phyloP scores from a whole-genome alignment of 805 yeast species.

The Suhomyces xylopsoci region DNA sequence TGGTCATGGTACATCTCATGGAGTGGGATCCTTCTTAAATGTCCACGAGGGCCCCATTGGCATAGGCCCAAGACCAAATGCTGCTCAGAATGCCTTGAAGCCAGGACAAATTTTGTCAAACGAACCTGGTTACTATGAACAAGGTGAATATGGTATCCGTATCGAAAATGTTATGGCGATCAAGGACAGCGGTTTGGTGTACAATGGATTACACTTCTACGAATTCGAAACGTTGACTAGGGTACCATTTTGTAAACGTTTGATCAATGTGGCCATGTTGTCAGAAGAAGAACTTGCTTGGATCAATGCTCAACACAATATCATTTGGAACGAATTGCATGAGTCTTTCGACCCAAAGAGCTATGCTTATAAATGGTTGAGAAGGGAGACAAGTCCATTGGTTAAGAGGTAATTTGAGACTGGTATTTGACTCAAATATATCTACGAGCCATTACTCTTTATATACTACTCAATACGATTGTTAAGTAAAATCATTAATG shows the following conservation, averaged over 20 bases:
- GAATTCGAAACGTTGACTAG: constrained; percentile 81
- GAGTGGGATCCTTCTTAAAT: constrained; percentile 57
- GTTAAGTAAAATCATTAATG: background rate
- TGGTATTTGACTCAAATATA: background rate
- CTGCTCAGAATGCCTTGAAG: constrained; percentile 41
- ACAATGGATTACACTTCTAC: constrained; percentile 56
- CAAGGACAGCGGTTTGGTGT: constrained; percentile 37
- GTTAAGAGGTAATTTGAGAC: background rate
- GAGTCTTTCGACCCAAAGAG: constrained; percentile 36
- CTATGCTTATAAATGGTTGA: constrained; percentile 47
- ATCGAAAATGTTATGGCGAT: constrained; percentile 51
- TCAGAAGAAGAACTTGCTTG: constrained; percentile 59
- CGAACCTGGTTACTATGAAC: constrained; percentile 64
- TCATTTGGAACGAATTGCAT: constrained; percentile 51
- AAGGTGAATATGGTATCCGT: constrained; percentile 58
- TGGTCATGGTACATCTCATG: constrained; percentile 65
- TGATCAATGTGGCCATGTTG: constrained; percentile 63
- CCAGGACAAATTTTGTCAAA: constrained; percentile 56
- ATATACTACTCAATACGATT: background rate
- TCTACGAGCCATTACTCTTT: background rate
- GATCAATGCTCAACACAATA: constrained; percentile 65
- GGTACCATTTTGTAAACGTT: constrained; percentile 77
- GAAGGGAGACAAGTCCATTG: constrained; percentile 42
- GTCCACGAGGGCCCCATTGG: constrained; percentile 66
- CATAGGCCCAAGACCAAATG: constrained; percentile 53